Conservation (phyloP, 768 basidiomycete genomes). For the Holtermannia corniformis region DNA sequence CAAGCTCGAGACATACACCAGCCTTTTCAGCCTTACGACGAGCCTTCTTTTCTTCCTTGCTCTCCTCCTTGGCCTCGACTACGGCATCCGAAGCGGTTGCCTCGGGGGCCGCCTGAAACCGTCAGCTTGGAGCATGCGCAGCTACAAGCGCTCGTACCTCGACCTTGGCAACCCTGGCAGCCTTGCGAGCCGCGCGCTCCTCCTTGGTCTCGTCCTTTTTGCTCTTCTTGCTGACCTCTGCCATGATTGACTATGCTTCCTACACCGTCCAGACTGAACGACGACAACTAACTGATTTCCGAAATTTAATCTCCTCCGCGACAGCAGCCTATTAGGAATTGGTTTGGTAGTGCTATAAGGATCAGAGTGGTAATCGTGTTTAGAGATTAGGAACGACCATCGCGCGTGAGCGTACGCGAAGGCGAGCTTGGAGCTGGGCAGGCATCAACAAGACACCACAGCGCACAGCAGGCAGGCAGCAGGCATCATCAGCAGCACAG, state of each 20-base stretch:
- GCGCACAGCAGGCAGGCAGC: neutral
- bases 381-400: too few relatives aligned
- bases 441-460: neutral
- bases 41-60: neutral
- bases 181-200: neutral
- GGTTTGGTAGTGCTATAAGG: neutral
- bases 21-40: neutral
- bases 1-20: neutral
- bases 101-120: too few relatives aligned
- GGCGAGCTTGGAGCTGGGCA: neutral
- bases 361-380: neutral
- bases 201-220: constrained; percentile 1
- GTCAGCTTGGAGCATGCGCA: too few relatives aligned
- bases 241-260: neutral
- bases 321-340: constrained; percentile 10
- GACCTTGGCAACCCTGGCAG: neutral
- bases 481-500: neutral
- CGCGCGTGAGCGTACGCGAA: neutral
- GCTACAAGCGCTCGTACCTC: too few relatives aligned
- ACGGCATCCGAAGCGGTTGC: too few relatives aligned
- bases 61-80: neutral
- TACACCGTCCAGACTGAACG: neutral
- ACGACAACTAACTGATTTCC: neutral
- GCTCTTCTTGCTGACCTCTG: neutral
- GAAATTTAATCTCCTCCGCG: constrained; percentile 4